These are phyloP conservation scores for Tubosaeta sp. DNA, from an alignment of 768 basidiomycete species.

Conservation along the genomic window DNA sequence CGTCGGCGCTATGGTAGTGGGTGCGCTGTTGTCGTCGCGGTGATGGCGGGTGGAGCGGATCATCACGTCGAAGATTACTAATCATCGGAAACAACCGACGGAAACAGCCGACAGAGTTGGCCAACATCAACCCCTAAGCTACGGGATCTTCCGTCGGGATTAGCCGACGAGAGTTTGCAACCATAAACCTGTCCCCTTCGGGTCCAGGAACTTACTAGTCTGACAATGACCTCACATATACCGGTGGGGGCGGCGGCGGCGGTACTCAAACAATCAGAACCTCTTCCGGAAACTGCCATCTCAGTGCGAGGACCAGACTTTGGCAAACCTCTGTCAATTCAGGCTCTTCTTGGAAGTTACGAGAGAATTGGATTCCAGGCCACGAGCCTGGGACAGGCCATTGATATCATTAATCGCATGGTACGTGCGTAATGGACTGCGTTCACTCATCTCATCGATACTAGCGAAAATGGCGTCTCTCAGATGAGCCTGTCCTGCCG, in stretches of 20 bases:
- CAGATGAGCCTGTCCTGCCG: conserved; percentile 70
- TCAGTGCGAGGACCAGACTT: conserved; percentile 88
- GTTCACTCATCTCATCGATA: background rate
- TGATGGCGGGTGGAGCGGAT: too few species aligned
- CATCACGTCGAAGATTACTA: too few species aligned
- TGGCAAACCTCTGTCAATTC: conserved; percentile 59
- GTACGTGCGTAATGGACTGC: conserved; percentile 35
- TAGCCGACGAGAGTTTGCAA: too few species aligned
- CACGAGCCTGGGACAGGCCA: conserved; percentile 84
- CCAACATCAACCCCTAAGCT: too few species aligned
- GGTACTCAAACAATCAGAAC: conserved; percentile 72
- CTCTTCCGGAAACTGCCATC: conserved; percentile 58
- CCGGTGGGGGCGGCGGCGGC: conserved; percentile 66
- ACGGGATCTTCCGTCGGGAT: too few species aligned
- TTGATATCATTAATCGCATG: conserved; percentile 92
- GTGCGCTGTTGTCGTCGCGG: too few species aligned
- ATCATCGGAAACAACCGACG: too few species aligned
- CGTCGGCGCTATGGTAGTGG: too few species aligned
- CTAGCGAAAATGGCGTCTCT: conserved; percentile 85
- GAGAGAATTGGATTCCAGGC: conserved; percentile 96
- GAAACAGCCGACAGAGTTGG: too few species aligned
- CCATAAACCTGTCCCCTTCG: too few species aligned
- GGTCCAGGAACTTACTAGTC: too few species aligned
- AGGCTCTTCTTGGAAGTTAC: conserved; percentile 72
- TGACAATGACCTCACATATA: conserved; percentile 25